Conservation (phyloP, 352 stramenopile species). For the Albugo candida region DNA sequence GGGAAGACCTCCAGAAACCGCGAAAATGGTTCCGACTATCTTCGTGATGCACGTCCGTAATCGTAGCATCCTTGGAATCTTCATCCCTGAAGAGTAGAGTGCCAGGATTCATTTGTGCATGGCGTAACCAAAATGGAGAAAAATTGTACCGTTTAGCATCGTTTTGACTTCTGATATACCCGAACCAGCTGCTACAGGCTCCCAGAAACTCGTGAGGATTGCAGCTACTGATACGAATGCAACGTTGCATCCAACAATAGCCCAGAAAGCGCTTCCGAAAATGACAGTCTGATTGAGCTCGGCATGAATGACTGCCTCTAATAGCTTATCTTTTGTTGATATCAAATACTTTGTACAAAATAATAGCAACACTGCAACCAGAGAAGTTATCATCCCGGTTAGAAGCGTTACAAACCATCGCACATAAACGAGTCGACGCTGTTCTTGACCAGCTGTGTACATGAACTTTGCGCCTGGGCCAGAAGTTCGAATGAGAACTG, state of each 20-base stretch:
- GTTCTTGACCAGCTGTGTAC: slow-evolving; percentile 64
- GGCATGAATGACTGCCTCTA: slow-evolving; percentile 38
- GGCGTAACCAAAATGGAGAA: slow-evolving; percentile 5
- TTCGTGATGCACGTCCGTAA: slow-evolving; percentile 75
- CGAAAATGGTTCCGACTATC: slow-evolving; percentile 72
- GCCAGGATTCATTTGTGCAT: not conserved
- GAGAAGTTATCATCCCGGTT: slow-evolving; percentile 47
- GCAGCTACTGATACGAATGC: slow-evolving; percentile 53
- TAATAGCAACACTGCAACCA: slow-evolving; percentile 60
- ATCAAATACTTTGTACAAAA: slow-evolving; percentile 52
- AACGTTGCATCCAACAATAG: slow-evolving; percentile 44
- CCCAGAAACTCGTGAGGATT: slow-evolving; percentile 43
- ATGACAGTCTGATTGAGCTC: slow-evolving; percentile 35
- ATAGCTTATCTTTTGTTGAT: slow-evolving; percentile 47
- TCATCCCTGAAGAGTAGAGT: slow-evolving; percentile 23
- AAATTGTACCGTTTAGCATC: slow-evolving; percentile 66
- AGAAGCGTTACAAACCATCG: slow-evolving; percentile 64
- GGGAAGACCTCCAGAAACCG: slow-evolving; percentile 61
- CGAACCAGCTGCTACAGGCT: slow-evolving; percentile 60
- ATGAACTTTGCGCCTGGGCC: slow-evolving; percentile 45
- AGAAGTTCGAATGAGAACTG: not conserved
- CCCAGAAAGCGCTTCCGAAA: slow-evolving; percentile 56
- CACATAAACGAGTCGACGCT: slow-evolving; percentile 56
- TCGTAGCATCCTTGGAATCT: slow-evolving; percentile 57
- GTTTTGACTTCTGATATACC: slow-evolving; percentile 87